Evolutionary conservation across 192 early-diverging fungal genomes (phyloP).

Genomic region (Dimargaris verticillata): DNA sequence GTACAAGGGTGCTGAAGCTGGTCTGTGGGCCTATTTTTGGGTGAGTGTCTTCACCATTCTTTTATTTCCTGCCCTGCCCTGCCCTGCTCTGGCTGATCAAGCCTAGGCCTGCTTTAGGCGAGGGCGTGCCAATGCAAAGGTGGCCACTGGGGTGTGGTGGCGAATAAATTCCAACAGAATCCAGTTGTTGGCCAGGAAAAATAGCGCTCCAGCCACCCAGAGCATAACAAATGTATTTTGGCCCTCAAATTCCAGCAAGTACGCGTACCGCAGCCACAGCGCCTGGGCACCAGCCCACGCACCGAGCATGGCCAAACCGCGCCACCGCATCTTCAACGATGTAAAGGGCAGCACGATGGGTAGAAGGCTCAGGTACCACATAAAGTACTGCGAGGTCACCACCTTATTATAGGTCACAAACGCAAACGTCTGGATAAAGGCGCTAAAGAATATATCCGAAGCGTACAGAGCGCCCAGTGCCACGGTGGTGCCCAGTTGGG

Average conservation of each 20-base stretch:
- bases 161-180: slow-evolving; percentile 37
- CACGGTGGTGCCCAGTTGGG: slow-evolving; percentile 39
- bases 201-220: slow-evolving; percentile 53
- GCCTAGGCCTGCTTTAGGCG: no score
- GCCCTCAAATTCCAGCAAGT: slow-evolving; percentile 73
- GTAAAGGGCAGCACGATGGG: slow-evolving; percentile 68
- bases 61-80: no score
- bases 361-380: slow-evolving; percentile 94
- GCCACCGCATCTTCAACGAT: slow-evolving; percentile 24
- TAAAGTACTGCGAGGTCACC: slow-evolving; percentile 94
- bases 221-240: slow-evolving; percentile 61
- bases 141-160: not conserved
- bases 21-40: no score
- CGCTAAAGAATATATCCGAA: slow-evolving; percentile 72
- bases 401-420: slow-evolving; percentile 98
- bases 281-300: slow-evolving; percentile 67
- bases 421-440: slow-evolving; percentile 84
- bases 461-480: slow-evolving; percentile 48
- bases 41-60: no score
- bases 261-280: slow-evolving; percentile 74
- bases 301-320: slow-evolving; percentile 33
- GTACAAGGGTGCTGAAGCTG: no score
- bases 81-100: no score
- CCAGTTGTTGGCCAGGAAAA: slow-evolving; percentile 58
- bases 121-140: no score